These are phyloP conservation scores for Solanum bulbocastanum DNA, from an alignment of 257 asterid species.

Conservation along the genomic window DNA sequence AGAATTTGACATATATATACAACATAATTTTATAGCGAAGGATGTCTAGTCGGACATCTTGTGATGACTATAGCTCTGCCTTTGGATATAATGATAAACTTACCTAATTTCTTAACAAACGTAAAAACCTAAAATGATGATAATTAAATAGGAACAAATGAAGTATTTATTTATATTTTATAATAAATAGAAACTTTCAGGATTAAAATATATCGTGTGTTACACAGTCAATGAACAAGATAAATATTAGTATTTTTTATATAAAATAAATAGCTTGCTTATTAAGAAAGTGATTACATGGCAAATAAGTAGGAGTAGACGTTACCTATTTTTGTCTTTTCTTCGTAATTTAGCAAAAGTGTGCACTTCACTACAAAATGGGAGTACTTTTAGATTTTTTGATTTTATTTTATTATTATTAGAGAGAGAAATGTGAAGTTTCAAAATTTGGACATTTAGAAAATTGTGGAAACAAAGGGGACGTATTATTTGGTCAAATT, in stretches of 20 bases:
- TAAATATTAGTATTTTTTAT: neutral
- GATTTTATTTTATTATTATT: too few relatives aligned
- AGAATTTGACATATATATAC: too few relatives aligned
- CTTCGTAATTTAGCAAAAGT: neutral
- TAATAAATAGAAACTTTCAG: neutral
- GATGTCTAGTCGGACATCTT: neutral
- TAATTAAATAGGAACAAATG: neutral
- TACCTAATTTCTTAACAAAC: too few relatives aligned
- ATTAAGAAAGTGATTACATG: neutral
- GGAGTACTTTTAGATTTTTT: neutral
- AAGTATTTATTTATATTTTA: neutral
- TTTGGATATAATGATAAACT: too few relatives aligned
- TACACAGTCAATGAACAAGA: neutral
- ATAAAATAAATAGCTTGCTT: neutral
- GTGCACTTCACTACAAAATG: neutral
- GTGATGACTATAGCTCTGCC: neutral
- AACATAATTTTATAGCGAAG: too few relatives aligned
- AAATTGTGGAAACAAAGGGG: neutral
- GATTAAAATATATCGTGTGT: neutral
- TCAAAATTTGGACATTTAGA: neutral
- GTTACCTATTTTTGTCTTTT: neutral
- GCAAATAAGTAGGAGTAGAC: neutral
- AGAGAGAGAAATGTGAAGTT: neutral
- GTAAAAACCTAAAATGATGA: neutral
- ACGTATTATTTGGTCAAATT: neutral